Conservation (phyloP, 1,139 yeast species). For the Zygoascus hellenicus region DNA sequence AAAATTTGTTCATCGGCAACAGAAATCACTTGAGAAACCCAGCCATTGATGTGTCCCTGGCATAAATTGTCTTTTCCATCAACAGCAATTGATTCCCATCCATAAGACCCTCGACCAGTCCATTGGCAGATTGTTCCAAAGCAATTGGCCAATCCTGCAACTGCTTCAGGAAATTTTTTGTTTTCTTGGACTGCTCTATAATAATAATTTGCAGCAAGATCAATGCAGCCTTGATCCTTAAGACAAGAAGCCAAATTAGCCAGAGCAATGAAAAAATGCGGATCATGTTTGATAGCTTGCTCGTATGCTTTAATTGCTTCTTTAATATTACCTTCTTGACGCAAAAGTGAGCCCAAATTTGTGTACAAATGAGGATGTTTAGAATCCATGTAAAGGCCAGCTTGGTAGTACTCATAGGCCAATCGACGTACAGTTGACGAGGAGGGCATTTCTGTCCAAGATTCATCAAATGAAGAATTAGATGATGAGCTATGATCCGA, state of each 20-base stretch:
- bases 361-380: conserved; percentile 34
- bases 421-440: conserved; percentile 15
- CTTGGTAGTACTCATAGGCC: conserved; percentile 31
- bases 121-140: conserved; percentile 33
- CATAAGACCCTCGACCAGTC: conserved; percentile 32
- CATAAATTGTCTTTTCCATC: conserved; percentile 26
- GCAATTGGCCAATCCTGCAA: conserved; percentile 32
- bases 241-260: conserved; percentile 33
- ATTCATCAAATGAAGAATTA: background rate
- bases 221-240: conserved; percentile 33
- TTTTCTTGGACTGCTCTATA: conserved; percentile 29
- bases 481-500: background rate
- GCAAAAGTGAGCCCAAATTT: conserved; percentile 32
- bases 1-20: conserved; percentile 27
- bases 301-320: conserved; percentile 32
- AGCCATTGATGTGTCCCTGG: conserved; percentile 22
- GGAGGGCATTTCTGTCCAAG: background rate
- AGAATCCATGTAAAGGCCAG: conserved; percentile 31
- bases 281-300: conserved; percentile 31
- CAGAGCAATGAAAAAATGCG: conserved; percentile 31
- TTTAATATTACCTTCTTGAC: conserved; percentile 30
- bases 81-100: conserved; percentile 30
- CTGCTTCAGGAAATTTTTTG: conserved; percentile 32
- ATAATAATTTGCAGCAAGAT: conserved; percentile 30
- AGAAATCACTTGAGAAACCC: conserved; percentile 26